phyloP scores from a whole-genome alignment of 495 filamentous ascomycete genomes.

The Neurospora sp. region DNA sequence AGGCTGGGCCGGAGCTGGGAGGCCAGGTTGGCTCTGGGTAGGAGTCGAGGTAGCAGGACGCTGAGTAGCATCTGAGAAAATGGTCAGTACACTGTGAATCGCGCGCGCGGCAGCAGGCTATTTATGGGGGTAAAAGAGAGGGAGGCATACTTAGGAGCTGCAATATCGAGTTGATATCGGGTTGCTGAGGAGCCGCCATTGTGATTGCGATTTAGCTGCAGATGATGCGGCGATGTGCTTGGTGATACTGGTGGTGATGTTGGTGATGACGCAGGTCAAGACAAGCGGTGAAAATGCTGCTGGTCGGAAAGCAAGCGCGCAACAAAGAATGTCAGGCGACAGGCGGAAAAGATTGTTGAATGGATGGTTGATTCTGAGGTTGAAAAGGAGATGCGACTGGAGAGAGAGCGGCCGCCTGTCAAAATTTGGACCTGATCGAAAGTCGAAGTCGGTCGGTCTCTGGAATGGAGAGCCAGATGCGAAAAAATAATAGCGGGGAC shows the following conservation, averaged over 20 bases:
- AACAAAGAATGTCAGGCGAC: neutral
- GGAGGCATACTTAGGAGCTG: slow-evolving; percentile 7
- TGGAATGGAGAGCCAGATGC: neutral
- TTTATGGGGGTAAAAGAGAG: neutral
- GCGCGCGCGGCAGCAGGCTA: neutral
- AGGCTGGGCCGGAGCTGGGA: slow-evolving; percentile 18
- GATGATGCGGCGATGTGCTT: neutral
- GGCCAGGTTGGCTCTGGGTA: slow-evolving; percentile 32
- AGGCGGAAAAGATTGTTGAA: neutral
- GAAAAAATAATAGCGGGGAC: neutral
- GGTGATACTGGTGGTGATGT: neutral
- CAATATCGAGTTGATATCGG: slow-evolving; percentile 23
- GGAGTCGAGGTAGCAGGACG: slow-evolving; percentile 26
- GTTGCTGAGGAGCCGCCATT: slow-evolving; percentile 18
- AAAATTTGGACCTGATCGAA: neutral
- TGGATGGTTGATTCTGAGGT: neutral
- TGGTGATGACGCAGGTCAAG: neutral
- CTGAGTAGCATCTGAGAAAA: slow-evolving; percentile 16
- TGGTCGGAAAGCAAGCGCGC: neutral
- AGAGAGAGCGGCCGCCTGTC: neutral
- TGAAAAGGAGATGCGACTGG: neutral
- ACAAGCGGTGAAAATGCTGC: neutral
- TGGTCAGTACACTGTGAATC: neutral
- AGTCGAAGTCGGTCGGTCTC: neutral
- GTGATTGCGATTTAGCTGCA: neutral